Conservation (phyloP, 495 filamentous ascomycete species). For the Pyronema omphalodes region DNA sequence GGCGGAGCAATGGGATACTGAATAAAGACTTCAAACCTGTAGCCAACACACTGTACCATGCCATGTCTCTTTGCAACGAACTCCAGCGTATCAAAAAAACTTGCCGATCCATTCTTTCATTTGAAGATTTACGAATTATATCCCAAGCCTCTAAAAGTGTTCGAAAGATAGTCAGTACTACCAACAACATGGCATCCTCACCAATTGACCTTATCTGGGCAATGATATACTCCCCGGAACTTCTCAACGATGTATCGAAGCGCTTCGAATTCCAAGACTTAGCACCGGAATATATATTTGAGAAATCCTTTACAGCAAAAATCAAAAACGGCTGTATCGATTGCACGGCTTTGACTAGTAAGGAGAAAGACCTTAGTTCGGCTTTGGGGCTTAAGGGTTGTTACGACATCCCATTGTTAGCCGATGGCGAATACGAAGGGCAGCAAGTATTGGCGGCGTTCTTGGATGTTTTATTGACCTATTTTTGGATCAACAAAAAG, state of each 20-base stretch:
- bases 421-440: conserved; percentile 2
- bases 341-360: not conserved
- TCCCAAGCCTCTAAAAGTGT: conserved; percentile 8
- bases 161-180: not conserved
- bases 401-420: conserved; percentile 6
- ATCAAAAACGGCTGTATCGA: not conserved
- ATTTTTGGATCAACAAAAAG: conserved; percentile 7
- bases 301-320: not conserved
- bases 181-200: not conserved
- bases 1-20: not conserved
- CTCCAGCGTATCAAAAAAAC: conserved; percentile 5
- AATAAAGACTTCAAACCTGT: not conserved
- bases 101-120: not conserved
- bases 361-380: not conserved
- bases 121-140: conserved; percentile 8
- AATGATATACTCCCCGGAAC: conserved; percentile 7
- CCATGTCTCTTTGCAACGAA: conserved; percentile 9
- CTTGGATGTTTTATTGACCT: conserved; percentile 13
- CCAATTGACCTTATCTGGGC: conserved; percentile 15
- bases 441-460: conserved; percentile 9
- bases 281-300: not conserved
- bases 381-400: not conserved
- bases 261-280: conserved; percentile 2
- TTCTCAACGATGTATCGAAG: conserved; percentile 5
- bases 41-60: conserved; percentile 3